Conservation (phyloP, 73 alveolate species). For the Paramecium sexaurelia region DNA sequence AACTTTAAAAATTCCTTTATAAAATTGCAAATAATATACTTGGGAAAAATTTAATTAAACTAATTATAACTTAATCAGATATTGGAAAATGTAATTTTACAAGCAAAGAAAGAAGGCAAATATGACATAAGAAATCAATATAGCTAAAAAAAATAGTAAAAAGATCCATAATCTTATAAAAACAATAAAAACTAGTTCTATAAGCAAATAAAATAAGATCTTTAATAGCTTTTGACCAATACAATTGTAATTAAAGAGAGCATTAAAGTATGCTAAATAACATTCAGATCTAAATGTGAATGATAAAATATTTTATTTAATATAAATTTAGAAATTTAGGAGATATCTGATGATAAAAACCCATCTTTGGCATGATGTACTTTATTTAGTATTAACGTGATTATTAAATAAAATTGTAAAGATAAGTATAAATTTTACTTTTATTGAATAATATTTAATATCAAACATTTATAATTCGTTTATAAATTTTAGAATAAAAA, state of each 20-base stretch:
- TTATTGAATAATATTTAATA: neutral
- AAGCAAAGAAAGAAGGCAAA: constrained; percentile 44
- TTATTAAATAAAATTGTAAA: neutral
- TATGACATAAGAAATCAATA: neutral
- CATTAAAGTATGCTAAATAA: neutral
- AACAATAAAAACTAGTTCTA: too few relatives aligned
- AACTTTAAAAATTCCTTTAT: neutral
- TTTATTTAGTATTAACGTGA: neutral
- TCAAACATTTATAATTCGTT: neutral
- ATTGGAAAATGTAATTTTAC: constrained; percentile 16
- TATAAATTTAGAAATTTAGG: neutral
- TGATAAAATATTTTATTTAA: neutral
- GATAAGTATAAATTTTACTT: neutral
- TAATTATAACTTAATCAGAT: neutral
- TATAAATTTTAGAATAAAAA: neutral
- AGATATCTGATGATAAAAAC: neutral
- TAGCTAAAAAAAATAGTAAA: neutral
- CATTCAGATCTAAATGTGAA: constrained; percentile 6
- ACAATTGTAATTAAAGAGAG: neutral
- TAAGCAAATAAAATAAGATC: too few relatives aligned
- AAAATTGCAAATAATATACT: neutral
- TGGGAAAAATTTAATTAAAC: constrained; percentile 6
- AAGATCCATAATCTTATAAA: neutral
- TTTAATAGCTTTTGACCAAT: neutral
- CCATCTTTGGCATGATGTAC: constrained; percentile 7